Evolutionary conservation across 768 basidiomycete genomes (phyloP).

Genomic region (Rhizopogon roseolus): DNA sequence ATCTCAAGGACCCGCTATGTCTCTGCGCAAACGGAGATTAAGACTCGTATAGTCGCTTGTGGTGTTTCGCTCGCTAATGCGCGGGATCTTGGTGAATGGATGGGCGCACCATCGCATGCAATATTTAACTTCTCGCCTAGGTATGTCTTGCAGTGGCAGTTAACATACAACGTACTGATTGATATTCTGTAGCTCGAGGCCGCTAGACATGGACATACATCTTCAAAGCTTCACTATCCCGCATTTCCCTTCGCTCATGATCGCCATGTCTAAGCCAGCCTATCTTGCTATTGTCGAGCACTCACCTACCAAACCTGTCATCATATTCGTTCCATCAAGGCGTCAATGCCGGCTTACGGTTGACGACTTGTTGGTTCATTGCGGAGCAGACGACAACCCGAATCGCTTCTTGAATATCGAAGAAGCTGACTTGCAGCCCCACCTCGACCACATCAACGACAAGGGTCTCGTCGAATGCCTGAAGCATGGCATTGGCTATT

Average conservation of each 20-base stretch:
- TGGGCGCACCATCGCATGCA: slow-evolving; percentile 88
- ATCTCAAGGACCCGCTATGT: slow-evolving; percentile 97
- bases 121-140: slow-evolving; percentile 98
- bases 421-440: slow-evolving; percentile 74
- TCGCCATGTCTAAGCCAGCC: slow-evolving; percentile 97
- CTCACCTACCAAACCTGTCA: slow-evolving; percentile 79
- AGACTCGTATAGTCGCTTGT: slow-evolving; percentile 92
- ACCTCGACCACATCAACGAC: slow-evolving; percentile 83
- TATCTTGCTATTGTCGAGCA: slow-evolving; percentile 91
- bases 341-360: slow-evolving; percentile 94
- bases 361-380: slow-evolving; percentile 85
- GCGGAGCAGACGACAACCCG: slow-evolving; percentile 78
- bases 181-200: slow-evolving; percentile 66
- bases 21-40: slow-evolving; percentile 86
- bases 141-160: slow-evolving; percentile 29
- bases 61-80: slow-evolving; percentile 96
- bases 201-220: slow-evolving; percentile 95
- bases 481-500: slow-evolving; percentile 90
- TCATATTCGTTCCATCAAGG: slow-evolving; percentile 89
- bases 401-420: slow-evolving; percentile 90
- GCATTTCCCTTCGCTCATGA: slow-evolving; percentile 99
- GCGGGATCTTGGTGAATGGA: slow-evolving; percentile 95
- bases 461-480: slow-evolving; percentile 70
- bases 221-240: slow-evolving; percentile 93
- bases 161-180: not conserved